These are phyloP conservation scores for Annulohypoxylon bovei DNA, from an alignment of 495 filamentous ascomycete genomes.

Conservation along the genomic window DNA sequence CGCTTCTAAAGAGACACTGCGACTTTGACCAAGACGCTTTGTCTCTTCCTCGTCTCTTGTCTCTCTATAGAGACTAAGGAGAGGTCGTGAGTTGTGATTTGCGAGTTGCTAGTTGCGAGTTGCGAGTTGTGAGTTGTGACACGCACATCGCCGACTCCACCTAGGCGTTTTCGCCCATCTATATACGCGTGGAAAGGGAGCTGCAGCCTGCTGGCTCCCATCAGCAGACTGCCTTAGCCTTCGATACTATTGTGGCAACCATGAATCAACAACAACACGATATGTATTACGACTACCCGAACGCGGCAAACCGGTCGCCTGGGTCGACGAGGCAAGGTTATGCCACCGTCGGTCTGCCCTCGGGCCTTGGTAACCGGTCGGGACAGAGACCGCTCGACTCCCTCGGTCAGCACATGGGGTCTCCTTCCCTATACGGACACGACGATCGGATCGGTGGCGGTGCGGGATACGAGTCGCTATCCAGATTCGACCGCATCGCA, in stretches of 20 bases:
- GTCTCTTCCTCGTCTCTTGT: conserved; percentile 9
- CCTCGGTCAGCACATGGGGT: conserved; percentile 48
- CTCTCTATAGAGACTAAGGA: conserved; percentile 9
- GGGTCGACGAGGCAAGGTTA: conserved; percentile 57
- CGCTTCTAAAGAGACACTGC: conserved; percentile 6
- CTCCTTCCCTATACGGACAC: conserved; percentile 64
- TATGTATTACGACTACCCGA: conserved; percentile 53
- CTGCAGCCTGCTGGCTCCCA: conserved; percentile 48
- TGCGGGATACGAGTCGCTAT: conserved; percentile 61
- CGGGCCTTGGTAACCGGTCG: conserved; percentile 72
- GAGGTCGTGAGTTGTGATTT: conserved; percentile 7
- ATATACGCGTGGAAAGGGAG: conserved; percentile 46
- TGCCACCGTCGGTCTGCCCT: conserved; percentile 58
- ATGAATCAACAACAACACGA: conserved; percentile 68
- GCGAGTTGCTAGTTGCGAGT: conserved; percentile 5
- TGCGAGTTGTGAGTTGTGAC: too few species aligned
- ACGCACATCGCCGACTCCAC: conserved; percentile 6
- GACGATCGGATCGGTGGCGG: conserved; percentile 57
- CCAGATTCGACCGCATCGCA: conserved; percentile 65
- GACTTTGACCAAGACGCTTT: conserved; percentile 30
- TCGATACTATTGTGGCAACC: conserved; percentile 48
- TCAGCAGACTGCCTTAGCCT: conserved; percentile 45
- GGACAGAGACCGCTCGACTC: conserved; percentile 63
- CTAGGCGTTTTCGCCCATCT: conserved; percentile 31
- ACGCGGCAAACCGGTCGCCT: conserved; percentile 53